A percentile compares a stretch with the other conserved stretches of the same genome.
Conservation (phyloP, 371 early-diverging fungal species). For the Mucor velutinosus region DNA sequence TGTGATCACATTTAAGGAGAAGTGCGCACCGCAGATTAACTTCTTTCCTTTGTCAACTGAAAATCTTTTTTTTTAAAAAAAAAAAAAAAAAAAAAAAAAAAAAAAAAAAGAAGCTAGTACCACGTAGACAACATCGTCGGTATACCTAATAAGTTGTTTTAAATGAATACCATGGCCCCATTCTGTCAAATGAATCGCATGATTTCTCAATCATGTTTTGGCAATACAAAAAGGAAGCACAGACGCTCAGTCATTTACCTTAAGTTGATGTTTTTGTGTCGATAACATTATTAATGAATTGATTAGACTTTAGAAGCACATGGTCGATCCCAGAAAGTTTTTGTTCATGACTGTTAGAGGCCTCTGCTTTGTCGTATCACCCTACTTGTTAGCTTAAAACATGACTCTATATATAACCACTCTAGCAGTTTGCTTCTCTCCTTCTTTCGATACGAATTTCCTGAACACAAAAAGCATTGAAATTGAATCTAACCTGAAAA, state of each 20-base stretch:
- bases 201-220: background rate
- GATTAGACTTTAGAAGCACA: background rate
- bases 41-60: background rate
- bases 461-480: background rate
- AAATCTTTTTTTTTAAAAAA: too few relatives aligned
- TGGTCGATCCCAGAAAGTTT: background rate
- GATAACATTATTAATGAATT: background rate
- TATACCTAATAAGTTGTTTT: background rate
- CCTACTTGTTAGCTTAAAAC: background rate
- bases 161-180: background rate
- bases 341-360: background rate
- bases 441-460: background rate
- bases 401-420: background rate
- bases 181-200: constrained; percentile 1
- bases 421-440: background rate
- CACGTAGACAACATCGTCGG: background rate
- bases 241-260: background rate
- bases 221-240: constrained; percentile 6
- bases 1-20: background rate
- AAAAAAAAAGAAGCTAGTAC: background rate
- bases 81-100: too few relatives aligned
- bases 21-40: background rate
- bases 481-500: background rate
- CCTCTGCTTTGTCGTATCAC: background rate
- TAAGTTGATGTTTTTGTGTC: background rate